These are phyloP conservation scores for Spergularia bocconei DNA, from an alignment of 148 eudicot species.

Conservation along the genomic window DNA sequence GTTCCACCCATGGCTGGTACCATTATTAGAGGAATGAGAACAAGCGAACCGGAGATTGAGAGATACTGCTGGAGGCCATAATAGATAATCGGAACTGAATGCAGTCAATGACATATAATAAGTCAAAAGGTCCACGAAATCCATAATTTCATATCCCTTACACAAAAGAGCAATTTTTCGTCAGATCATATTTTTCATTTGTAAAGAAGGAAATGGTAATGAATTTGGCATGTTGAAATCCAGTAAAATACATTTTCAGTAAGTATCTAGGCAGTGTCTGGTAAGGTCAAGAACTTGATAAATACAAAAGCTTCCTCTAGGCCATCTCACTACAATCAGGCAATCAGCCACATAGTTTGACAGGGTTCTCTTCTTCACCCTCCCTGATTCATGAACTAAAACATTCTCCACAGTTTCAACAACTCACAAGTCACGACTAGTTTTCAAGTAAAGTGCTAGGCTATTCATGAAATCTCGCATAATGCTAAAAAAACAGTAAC, in stretches of 20 bases:
- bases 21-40: conserved; percentile 68
- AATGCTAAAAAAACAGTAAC: background rate
- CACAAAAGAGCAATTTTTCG: background rate
- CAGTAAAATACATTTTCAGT: background rate
- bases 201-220: background rate
- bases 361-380: too few species aligned
- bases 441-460: background rate
- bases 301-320: too few species aligned
- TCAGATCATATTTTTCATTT: background rate
- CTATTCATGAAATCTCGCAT: background rate
- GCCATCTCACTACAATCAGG: too few species aligned
- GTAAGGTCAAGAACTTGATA: background rate
- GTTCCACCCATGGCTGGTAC: conserved; percentile 96
- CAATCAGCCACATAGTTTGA: too few species aligned
- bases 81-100: conserved; percentile 61
- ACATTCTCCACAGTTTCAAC: background rate
- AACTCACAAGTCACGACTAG: background rate
- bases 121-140: background rate
- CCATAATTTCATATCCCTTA: background rate
- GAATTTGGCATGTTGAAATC: background rate
- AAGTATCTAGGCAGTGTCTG: background rate
- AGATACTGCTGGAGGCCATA: conserved; percentile 88
- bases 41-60: conserved; percentile 84
- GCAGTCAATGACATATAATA: conserved; percentile 6
- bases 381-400: background rate